phyloP scores from a whole-genome alignment of 768 basidiomycete species.

The Holtermanniella nyarrowii region DNA sequence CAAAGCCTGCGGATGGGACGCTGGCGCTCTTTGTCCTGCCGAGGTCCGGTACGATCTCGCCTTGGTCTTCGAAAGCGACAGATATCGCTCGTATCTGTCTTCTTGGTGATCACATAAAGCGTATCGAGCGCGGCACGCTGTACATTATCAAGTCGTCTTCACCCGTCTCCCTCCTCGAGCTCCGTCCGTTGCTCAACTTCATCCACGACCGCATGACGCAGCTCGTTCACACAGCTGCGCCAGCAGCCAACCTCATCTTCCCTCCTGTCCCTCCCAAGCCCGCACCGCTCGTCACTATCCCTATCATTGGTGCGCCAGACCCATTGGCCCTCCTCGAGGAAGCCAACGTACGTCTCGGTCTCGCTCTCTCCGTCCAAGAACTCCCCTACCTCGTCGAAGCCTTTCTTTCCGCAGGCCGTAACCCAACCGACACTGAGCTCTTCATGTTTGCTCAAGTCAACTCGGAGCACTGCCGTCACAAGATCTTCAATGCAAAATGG shows the following conservation, averaged over 20 bases:
- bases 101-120: conserved; percentile 58
- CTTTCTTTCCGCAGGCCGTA: conserved; percentile 70
- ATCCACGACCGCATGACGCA: conserved; percentile 98
- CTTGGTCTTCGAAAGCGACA: conserved; percentile 98
- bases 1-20: conserved; percentile 26
- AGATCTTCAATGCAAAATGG: conserved; percentile 98
- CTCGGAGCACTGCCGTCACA: conserved; percentile 99
- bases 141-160: conserved; percentile 47
- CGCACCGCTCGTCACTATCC: conserved; percentile 59
- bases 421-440: conserved; percentile 92
- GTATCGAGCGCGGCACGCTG: conserved; percentile 79
- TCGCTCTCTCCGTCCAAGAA: conserved; percentile 81
- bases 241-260: conserved; percentile 49
- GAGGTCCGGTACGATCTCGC: conserved; percentile 81
- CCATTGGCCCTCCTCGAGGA: conserved; percentile 57
- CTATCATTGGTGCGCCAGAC: conserved; percentile 47
- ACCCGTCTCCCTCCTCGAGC: conserved; percentile 45
- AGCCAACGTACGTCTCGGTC: conserved; percentile 76
- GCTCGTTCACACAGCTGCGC: conserved; percentile 52
- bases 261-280: conserved; percentile 50
- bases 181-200: conserved; percentile 55
- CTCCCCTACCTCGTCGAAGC: conserved; percentile 84
- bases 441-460: conserved; percentile 99
- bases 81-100: conserved; percentile 85
- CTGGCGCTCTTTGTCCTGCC: conserved; percentile 63